phyloP scores from a whole-genome alignment of 306 rosid species.

The Glycine soja region DNA sequence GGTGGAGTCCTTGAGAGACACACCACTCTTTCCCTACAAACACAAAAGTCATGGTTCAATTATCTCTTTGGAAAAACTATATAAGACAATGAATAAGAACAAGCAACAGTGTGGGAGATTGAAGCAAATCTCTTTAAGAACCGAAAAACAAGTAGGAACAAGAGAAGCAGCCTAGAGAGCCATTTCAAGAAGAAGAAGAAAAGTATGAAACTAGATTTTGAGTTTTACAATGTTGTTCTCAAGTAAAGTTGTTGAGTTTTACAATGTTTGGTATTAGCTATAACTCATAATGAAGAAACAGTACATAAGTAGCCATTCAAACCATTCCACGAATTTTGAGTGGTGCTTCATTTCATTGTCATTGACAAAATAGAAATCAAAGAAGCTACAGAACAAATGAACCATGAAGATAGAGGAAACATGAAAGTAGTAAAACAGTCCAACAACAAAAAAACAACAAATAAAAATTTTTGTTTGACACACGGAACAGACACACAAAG shows the following conservation, averaged over 20 bases:
- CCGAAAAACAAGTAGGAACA: slow-evolving; percentile 57
- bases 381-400: too few relatives aligned
- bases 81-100: neutral
- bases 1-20: slow-evolving; percentile 73
- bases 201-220: neutral
- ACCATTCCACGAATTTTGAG: too few relatives aligned
- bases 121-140: slow-evolving; percentile 56
- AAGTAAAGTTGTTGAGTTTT: neutral
- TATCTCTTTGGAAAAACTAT: neutral
- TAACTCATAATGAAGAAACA: too few relatives aligned
- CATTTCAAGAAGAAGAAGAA: slow-evolving; percentile 30
- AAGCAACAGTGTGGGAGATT: neutral
- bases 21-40: slow-evolving; percentile 72
- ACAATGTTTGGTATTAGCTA: too few relatives aligned
- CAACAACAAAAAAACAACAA: too few relatives aligned
- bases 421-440: too few relatives aligned
- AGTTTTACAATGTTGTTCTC: neutral
- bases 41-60: slow-evolving; percentile 19
- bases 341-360: too few relatives aligned
- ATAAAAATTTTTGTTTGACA: too few relatives aligned
- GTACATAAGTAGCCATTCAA: too few relatives aligned
- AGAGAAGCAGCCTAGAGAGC: slow-evolving; percentile 58
- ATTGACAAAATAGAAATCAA: too few relatives aligned
- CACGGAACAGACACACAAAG: too few relatives aligned
- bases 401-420: too few relatives aligned